Evolutionary conservation across 2,329 filamentous ascomycete species (phyloP).

Genomic region (Cadophora luteo-olivacea): DNA sequence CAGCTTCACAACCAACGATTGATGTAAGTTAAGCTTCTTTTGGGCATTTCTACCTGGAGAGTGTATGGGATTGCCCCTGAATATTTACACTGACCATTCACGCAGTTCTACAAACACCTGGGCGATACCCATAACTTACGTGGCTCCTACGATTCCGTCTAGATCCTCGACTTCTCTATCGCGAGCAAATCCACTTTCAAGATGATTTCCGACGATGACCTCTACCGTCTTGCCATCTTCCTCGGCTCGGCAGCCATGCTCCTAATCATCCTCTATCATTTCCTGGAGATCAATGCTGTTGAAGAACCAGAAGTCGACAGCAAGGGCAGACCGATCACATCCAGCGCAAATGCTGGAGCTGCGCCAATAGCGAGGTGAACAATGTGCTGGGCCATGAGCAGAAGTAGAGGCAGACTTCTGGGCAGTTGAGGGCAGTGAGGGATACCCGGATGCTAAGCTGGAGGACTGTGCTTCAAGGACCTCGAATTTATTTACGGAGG

Average conservation of each 20-base stretch:
- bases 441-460: not conserved
- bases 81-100: constrained; percentile 18
- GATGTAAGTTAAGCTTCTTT: constrained; percentile 12
- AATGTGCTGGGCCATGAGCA: not conserved
- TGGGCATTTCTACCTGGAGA: not conserved
- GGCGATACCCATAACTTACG: constrained; percentile 26
- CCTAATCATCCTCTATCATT: constrained; percentile 93
- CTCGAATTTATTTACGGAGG: not conserved
- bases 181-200: constrained; percentile 47
- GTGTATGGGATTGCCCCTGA: not conserved
- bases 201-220: constrained; percentile 94
- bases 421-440: not conserved
- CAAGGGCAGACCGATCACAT: constrained; percentile 30
- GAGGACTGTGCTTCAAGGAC: not conserved
- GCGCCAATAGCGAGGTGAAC: constrained; percentile 30
- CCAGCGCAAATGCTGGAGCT: constrained; percentile 33
- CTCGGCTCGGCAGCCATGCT: constrained; percentile 90
- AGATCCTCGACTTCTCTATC: not conserved
- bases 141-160: constrained; percentile 22
- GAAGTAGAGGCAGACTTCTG: not conserved
- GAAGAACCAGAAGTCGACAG: constrained; percentile 49
- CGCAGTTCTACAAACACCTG: constrained; percentile 24
- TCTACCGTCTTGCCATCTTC: constrained; percentile 92
- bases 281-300: constrained; percentile 90
- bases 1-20: constrained; percentile 29